Evolutionary conservation across 1,139 yeast species (phyloP), one percentile per base, ranked within the genome.

Genomic region (Eremothecium gossypii): DNA sequence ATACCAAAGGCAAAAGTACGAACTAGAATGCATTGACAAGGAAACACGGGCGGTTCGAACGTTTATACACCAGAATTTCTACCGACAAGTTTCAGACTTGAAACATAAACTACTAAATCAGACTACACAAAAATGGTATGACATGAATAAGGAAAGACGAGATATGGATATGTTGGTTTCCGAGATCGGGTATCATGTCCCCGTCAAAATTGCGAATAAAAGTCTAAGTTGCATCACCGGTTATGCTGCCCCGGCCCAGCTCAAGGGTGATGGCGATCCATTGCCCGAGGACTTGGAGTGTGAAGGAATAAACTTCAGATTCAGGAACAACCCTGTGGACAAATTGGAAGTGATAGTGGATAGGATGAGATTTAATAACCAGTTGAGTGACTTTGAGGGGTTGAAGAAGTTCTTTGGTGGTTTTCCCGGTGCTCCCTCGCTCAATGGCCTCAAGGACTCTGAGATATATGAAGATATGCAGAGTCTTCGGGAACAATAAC

Each of bases 91-190:
- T 38, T 77, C 80, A 55, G 95, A 87, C 57, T 63, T 74, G 39
- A 82, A 89, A 49, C 73, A 74, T 45, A 68, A 70, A 30, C 70
- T 86, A 69, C 72, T 91, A 41, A 71, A 76, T 45, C 73, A 77
- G 13, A 84, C 95, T 4, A 89, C 97, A 1, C 77, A 84, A 39
- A 73, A 78, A 51, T 91, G 98, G 97, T 91, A 91, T 65, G 82
- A 83, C 51, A 83, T 89, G 55, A 89, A 89, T 63, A 78, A 82
- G 54, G 98, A 91, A 61, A 72, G 97, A 51, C 74, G 95, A 50
- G 79, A 79, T 42, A 73, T 87, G 77, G 97, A 89, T 60, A 76
- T 79, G 51, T 61, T 81, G 38, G 87, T 71, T 4, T 77, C 79
- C 0, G 74, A 73, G 39, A 49, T 53, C 8, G 53, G 50, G 27